These are phyloP conservation scores for Claviceps sorghi DNA, from an alignment of 2,329 filamentous ascomycete species.

Conservation along the genomic window DNA sequence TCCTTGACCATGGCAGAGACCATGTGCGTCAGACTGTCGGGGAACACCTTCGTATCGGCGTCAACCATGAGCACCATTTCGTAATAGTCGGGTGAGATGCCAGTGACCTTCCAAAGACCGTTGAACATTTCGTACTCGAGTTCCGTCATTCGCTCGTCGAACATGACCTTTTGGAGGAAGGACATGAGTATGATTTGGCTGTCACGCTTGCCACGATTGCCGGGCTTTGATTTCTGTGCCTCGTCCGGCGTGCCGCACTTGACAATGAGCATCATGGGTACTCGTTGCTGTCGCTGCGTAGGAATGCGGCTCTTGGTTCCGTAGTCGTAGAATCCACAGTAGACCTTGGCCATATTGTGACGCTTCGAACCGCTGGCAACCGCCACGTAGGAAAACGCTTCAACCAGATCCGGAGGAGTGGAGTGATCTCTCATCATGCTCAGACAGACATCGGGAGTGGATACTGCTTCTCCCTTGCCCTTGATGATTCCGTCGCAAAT, in stretches of 20 bases:
- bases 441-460: constrained; percentile 80
- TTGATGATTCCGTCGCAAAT: constrained; percentile 98
- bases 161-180: constrained; percentile 99
- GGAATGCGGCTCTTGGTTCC: constrained; percentile 68
- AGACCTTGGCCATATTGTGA: constrained; percentile 99
- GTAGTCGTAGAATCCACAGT: constrained; percentile 97
- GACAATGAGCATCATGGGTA: constrained; percentile 93
- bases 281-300: constrained; percentile 78
- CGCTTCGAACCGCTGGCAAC: constrained; percentile 91
- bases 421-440: constrained; percentile 92
- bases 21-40: constrained; percentile 97
- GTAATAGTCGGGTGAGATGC: constrained; percentile 95
- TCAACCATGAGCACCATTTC: constrained; percentile 98
- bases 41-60: constrained; percentile 97
- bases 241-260: constrained; percentile 93
- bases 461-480: constrained; percentile 72
- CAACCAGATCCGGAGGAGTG: constrained; percentile 63
- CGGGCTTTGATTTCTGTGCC: constrained; percentile 66
- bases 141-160: constrained; percentile 98
- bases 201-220: constrained; percentile 96
- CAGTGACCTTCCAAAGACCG: constrained; percentile 94
- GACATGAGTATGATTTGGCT: constrained; percentile 99
- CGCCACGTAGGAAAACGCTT: constrained; percentile 88
- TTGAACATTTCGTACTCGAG: constrained; percentile 99
- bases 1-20: constrained; percentile 98